These are phyloP conservation scores for Penicillium sp. DNA, from an alignment of 2,329 filamentous ascomycete species.

Conservation along the genomic window DNA sequence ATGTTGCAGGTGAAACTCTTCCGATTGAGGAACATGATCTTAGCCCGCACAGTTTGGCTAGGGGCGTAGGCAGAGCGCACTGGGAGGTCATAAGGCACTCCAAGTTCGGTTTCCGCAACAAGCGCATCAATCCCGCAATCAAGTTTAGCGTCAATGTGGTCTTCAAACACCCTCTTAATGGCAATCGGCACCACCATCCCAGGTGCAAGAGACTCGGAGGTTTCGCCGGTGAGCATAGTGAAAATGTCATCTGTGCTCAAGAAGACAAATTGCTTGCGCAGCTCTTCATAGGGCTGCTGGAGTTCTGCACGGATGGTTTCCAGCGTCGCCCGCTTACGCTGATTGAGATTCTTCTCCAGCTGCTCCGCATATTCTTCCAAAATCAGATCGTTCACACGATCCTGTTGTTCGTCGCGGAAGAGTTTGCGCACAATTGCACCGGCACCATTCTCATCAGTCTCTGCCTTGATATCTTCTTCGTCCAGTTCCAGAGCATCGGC, in stretches of 20 bases:
- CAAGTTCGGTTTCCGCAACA: conserved; percentile 75
- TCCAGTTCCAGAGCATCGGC: conserved; percentile 94
- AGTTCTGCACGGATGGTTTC: conserved; percentile 94
- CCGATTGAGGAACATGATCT: conserved; percentile 80
- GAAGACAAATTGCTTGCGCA: conserved; percentile 70
- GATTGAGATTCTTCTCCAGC: conserved; percentile 84
- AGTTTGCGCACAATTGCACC: conserved; percentile 90
- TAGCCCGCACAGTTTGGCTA: conserved; percentile 81
- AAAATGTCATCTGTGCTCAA: conserved; percentile 75
- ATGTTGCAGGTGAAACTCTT: conserved; percentile 79
- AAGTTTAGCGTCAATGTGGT: conserved; percentile 87
- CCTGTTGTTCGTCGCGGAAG: conserved; percentile 88
- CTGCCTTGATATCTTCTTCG: conserved; percentile 94
- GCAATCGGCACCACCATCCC: conserved; percentile 91
- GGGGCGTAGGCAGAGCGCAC: conserved; percentile 67
- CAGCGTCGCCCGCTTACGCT: conserved; percentile 88
- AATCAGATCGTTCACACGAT: conserved; percentile 92
- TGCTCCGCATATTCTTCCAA: conserved; percentile 96
- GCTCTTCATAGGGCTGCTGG: conserved; percentile 87
- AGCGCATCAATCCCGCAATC: conserved; percentile 92
- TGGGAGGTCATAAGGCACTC: conserved; percentile 60
- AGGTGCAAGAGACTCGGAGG: conserved; percentile 70
- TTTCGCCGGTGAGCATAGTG: conserved; percentile 95
- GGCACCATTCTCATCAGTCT: conserved; percentile 81
- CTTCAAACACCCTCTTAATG: conserved; percentile 79